These are phyloP conservation scores for Ilex asprella DNA, from an alignment of 257 asterid genomes.

Conservation along the genomic window DNA sequence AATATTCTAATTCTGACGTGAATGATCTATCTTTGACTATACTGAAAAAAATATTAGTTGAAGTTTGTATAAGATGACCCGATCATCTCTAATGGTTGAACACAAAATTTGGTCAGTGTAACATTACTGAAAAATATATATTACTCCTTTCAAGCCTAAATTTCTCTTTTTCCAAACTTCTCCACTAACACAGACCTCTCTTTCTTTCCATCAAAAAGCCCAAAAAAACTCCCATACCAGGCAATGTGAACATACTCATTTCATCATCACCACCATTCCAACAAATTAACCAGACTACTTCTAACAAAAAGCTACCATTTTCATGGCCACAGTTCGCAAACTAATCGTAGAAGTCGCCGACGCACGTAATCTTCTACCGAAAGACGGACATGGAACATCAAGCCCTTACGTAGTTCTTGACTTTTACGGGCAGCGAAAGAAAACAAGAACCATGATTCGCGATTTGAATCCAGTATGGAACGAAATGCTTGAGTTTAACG, in stretches of 20 bases:
- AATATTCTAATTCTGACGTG: too few relatives aligned
- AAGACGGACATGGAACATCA: slow-evolving; percentile 84
- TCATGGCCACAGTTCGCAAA: slow-evolving; percentile 45
- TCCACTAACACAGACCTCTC: neutral
- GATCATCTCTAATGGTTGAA: too few relatives aligned
- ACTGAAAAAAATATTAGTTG: too few relatives aligned
- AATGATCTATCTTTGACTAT: too few relatives aligned
- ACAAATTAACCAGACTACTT: neutral
- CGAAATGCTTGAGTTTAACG: slow-evolving; percentile 57
- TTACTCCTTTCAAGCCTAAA: slow-evolving; percentile 1
- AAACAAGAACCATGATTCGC: slow-evolving; percentile 52
- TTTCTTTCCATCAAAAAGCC: neutral
- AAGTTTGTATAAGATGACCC: too few relatives aligned
- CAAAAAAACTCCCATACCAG: neutral
- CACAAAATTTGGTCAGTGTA: too few relatives aligned
- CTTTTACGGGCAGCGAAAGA: slow-evolving; percentile 74
- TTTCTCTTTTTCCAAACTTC: slow-evolving; percentile 3
- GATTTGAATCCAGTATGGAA: slow-evolving; percentile 82
- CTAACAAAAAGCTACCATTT: too few relatives aligned
- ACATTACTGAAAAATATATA: neutral
- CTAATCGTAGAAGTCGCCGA: slow-evolving; percentile 75
- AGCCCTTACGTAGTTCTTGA: slow-evolving; percentile 74
- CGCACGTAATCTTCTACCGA: slow-evolving; percentile 65
- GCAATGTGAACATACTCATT: neutral
- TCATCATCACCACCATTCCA: neutral